These are phyloP conservation scores for Xylariales sp. DNA, from an alignment of 2,329 filamentous ascomycete genomes.

Conservation along the genomic window DNA sequence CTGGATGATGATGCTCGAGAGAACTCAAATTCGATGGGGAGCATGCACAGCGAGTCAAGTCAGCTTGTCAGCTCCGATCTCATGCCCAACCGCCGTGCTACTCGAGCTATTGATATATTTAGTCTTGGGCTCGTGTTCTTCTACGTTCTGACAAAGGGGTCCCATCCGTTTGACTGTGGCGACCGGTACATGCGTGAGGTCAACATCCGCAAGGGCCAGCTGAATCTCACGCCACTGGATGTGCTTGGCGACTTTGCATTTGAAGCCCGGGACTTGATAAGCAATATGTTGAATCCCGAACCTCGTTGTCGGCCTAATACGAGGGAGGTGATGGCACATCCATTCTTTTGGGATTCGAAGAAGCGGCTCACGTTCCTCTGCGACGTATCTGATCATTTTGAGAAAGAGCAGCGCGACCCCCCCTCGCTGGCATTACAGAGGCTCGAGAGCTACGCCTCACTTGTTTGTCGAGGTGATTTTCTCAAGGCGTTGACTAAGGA, in stretches of 20 bases:
- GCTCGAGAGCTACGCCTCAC: constrained; percentile 49
- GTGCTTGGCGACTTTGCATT: constrained; percentile 76
- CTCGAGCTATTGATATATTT: constrained; percentile 95
- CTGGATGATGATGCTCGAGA: constrained; percentile 68
- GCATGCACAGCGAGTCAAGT: constrained; percentile 59
- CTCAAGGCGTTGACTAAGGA: constrained; percentile 68
- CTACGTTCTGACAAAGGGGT: constrained; percentile 91
- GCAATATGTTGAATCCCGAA: constrained; percentile 68
- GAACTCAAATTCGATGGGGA: constrained; percentile 37
- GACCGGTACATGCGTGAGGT: constrained; percentile 94
- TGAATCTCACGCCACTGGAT: constrained; percentile 66
- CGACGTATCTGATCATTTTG: constrained; percentile 93
- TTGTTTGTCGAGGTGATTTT: constrained; percentile 68
- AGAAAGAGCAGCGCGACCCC: constrained; percentile 83
- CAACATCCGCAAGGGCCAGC: constrained; percentile 90
- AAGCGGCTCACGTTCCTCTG: constrained; percentile 91
- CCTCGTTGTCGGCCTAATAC: constrained; percentile 50
- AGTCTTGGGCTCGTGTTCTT: constrained; percentile 97
- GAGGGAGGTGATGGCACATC: constrained; percentile 59
- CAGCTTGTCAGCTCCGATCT: constrained; percentile 53
- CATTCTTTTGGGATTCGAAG: constrained; percentile 93
- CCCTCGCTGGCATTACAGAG: constrained; percentile 63
- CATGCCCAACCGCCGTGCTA: constrained; percentile 71
- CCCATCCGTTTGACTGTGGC: constrained; percentile 90
- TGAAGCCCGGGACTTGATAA: constrained; percentile 83